Evolutionary conservation across 2,329 filamentous ascomycete genomes (phyloP).

Genomic region (Parafenestella ontariensis): DNA sequence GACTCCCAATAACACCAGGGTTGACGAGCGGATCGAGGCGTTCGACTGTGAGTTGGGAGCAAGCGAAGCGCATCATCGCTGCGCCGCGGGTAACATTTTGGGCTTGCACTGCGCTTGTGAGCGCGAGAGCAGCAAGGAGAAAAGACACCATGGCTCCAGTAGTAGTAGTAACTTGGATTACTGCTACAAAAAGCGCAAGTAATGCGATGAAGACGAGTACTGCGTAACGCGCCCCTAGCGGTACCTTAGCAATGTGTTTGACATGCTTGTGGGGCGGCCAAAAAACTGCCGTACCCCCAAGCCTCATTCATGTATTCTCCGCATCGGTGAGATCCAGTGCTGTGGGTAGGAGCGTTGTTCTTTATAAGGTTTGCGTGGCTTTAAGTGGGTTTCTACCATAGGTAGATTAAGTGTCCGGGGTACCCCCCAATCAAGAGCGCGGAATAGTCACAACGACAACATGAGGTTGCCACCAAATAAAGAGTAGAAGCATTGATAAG

Average conservation of each 20-base stretch:
- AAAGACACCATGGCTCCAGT: not conserved
- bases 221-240: too few species aligned
- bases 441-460: not conserved
- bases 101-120: not conserved
- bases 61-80: slow-evolving; percentile 33
- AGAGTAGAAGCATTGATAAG: not conserved
- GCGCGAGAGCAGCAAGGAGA: not conserved
- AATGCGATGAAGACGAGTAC: not conserved
- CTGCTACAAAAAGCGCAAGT: not conserved
- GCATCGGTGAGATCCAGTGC: not conserved
- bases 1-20: slow-evolving; percentile 33
- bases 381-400: slow-evolving; percentile 2
- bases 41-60: slow-evolving; percentile 39
- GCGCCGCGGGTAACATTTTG: slow-evolving; percentile 10
- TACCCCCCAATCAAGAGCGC: not conserved
- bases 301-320: not conserved
- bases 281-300: slow-evolving; percentile 8
- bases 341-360: not conserved
- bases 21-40: slow-evolving; percentile 39
- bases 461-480: not conserved
- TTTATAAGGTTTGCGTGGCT: not conserved
- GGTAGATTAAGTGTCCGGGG: slow-evolving; percentile 3
- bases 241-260: too few species aligned
- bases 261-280: not conserved
- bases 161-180: too few species aligned